phyloP scores from a whole-genome alignment of 768 basidiomycete species.

The Kwoniella shandongensis region DNA sequence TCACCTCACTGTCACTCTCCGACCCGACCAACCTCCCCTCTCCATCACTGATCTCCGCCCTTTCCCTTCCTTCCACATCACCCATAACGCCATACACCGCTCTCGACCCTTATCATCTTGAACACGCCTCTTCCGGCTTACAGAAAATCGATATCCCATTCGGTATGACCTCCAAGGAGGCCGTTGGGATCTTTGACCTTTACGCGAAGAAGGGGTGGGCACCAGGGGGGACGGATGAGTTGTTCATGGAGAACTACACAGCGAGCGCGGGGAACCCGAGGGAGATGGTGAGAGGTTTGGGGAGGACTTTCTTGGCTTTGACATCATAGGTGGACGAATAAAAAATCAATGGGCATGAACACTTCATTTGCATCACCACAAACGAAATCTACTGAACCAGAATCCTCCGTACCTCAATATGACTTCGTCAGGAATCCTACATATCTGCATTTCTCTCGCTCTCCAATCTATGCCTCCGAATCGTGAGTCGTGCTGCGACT shows the following conservation, averaged over 20 bases:
- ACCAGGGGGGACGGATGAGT: conserved; percentile 64
- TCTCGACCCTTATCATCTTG: conserved; percentile 58
- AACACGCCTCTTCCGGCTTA: conserved; percentile 62
- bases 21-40: conserved; percentile 64
- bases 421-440: no score
- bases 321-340: conserved; percentile 3
- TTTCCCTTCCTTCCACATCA: conserved; percentile 58
- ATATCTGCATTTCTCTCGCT: no score
- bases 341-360: no score
- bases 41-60: conserved; percentile 65
- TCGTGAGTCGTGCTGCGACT: no score
- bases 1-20: conserved; percentile 68
- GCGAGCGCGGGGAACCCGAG: conserved; percentile 76
- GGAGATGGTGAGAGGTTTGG: conserved; percentile 62
- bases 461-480: no score
- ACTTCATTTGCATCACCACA: no score
- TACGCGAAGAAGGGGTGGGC: conserved; percentile 66
- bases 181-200: conserved; percentile 70
- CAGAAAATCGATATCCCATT: conserved; percentile 61
- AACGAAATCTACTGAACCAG: no score
- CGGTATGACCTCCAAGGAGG: conserved; percentile 66
- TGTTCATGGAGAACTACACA: conserved; percentile 74
- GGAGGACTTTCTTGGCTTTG: conserved; percentile 19
- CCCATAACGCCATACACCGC: conserved; percentile 62
- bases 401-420: no score